A percentile compares a stretch with the other conserved stretches of the same genome.
Evolutionary conservation across 2,329 filamentous ascomycete species (phyloP).

Genomic region (Emericellopsis atlantica): DNA sequence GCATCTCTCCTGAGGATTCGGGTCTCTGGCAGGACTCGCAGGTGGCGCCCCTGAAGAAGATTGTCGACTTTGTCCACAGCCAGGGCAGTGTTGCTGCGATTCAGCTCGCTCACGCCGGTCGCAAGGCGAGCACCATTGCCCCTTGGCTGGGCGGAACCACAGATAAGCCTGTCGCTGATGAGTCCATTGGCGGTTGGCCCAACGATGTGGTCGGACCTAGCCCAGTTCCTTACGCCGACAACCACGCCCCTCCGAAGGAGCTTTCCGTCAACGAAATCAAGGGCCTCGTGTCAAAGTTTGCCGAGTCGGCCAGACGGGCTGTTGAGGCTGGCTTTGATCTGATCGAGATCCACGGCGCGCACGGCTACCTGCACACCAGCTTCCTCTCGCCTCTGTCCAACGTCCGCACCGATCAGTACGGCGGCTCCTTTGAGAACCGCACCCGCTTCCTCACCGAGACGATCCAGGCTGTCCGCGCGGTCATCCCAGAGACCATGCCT

Average conservation of each 20-base stretch:
- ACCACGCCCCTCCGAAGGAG: constrained; percentile 49
- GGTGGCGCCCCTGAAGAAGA: constrained; percentile 54
- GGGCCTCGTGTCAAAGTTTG: constrained; percentile 49
- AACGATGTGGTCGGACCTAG: constrained; percentile 36
- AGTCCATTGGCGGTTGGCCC: constrained; percentile 42
- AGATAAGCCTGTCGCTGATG: constrained; percentile 37
- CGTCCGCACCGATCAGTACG: constrained; percentile 50
- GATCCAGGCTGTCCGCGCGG: constrained; percentile 33
- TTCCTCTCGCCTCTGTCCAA: constrained; percentile 32
- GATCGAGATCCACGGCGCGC: constrained; percentile 46
- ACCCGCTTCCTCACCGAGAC: constrained; percentile 47
- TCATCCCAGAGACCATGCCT: constrained; percentile 40
- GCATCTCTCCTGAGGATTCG: constrained; percentile 69
- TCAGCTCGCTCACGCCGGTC: constrained; percentile 71
- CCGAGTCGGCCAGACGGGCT: constrained; percentile 42
- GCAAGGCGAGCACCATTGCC: constrained; percentile 48
- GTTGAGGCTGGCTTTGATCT: constrained; percentile 62
- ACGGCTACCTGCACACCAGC: constrained; percentile 52
- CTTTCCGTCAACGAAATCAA: constrained; percentile 59
- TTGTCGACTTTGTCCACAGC: constrained; percentile 68
- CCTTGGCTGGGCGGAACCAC: constrained; percentile 46
- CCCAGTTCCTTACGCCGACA: constrained; percentile 44
- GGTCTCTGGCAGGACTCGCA: constrained; percentile 82
- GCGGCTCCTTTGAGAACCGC: constrained; percentile 53
- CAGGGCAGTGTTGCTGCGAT: constrained; percentile 68